Evolutionary conservation across 345 rosid genomes (phyloP).

Genomic region (Melastoma malabathricum): DNA sequence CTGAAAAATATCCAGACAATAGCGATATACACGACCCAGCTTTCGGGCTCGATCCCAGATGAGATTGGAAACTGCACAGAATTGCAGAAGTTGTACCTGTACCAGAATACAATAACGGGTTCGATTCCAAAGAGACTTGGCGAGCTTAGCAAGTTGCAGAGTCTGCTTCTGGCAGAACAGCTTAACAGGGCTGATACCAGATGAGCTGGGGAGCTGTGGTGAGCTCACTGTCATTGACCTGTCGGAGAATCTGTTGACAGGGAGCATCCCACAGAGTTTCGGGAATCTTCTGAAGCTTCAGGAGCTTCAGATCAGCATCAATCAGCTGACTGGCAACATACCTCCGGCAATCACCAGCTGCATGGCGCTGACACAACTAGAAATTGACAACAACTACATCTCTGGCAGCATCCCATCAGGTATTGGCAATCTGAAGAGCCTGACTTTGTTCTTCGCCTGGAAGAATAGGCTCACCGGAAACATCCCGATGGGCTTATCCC

Average conservation of each 20-base stretch:
- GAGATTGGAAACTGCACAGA: conserved; percentile 34
- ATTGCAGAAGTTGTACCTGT: conserved; percentile 30
- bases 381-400: conserved; percentile 62
- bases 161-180: conserved; percentile 28
- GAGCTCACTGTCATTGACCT: conserved; percentile 30
- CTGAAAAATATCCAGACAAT: conserved; percentile 24
- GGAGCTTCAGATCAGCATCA: conserved; percentile 33
- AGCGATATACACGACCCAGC: conserved; percentile 22
- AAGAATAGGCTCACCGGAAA: conserved; percentile 65
- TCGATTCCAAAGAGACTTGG: conserved; percentile 26
- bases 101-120: conserved; percentile 31
- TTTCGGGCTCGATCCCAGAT: conserved; percentile 29
- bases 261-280: conserved; percentile 24
- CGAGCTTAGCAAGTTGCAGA: conserved; percentile 26
- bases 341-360: conserved; percentile 28
- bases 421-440: conserved; percentile 50
- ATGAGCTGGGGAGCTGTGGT: conserved; percentile 27
- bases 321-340: conserved; percentile 24
- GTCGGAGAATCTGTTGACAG: conserved; percentile 27
- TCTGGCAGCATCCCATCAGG: conserved; percentile 64
- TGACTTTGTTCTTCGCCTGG: conserved; percentile 88
- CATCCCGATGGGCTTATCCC: conserved; percentile 55
- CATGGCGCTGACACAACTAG: conserved; percentile 30
- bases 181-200: conserved; percentile 28
- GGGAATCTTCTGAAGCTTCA: conserved; percentile 28